Conservation (phyloP, 768 basidiomycete genomes). For the Suillus sp. region DNA sequence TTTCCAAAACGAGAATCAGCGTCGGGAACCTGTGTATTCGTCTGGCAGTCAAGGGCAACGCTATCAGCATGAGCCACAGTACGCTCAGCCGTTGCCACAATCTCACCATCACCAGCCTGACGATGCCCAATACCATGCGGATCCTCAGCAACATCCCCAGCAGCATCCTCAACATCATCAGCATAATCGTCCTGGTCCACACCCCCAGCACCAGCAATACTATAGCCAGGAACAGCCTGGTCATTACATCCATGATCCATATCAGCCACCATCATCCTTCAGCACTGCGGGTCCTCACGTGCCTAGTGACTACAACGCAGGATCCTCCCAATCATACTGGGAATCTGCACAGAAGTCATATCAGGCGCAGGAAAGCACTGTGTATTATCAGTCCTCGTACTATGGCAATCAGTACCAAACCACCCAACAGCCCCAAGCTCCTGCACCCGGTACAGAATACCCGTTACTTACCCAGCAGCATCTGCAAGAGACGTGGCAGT, state of each 20-base stretch:
- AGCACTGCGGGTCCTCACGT: conserved; percentile 9
- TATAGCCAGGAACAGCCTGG: conserved; percentile 15
- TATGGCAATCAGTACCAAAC: conserved; percentile 8
- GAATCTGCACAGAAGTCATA: conserved; percentile 12
- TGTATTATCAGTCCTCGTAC: conserved; percentile 14
- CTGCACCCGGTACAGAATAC: conserved; percentile 40
- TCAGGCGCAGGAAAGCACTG: neutral
- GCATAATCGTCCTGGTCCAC: conserved; percentile 21
- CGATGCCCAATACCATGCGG: conserved; percentile 17
- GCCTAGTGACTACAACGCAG: neutral
- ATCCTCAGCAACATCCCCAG: conserved; percentile 18
- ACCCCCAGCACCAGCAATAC: conserved; percentile 12
- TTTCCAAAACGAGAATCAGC: conserved; percentile 1
- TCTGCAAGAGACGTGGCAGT: conserved; percentile 70
- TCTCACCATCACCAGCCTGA: conserved; percentile 21
- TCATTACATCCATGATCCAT: conserved; percentile 7
- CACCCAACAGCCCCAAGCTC: conserved; percentile 22
- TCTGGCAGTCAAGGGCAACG: conserved; percentile 16
- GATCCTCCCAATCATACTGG: conserved; percentile 20
- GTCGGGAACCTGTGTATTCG: neutral
- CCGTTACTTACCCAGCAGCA: conserved; percentile 50
- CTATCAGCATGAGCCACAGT: conserved; percentile 21
- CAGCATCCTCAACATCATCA: conserved; percentile 10
- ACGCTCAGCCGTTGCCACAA: conserved; percentile 14
- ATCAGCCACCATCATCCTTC: conserved; percentile 12